phyloP scores from a whole-genome alignment of 2,329 filamentous ascomycete genomes.

The Didymosphaeria variabile region DNA sequence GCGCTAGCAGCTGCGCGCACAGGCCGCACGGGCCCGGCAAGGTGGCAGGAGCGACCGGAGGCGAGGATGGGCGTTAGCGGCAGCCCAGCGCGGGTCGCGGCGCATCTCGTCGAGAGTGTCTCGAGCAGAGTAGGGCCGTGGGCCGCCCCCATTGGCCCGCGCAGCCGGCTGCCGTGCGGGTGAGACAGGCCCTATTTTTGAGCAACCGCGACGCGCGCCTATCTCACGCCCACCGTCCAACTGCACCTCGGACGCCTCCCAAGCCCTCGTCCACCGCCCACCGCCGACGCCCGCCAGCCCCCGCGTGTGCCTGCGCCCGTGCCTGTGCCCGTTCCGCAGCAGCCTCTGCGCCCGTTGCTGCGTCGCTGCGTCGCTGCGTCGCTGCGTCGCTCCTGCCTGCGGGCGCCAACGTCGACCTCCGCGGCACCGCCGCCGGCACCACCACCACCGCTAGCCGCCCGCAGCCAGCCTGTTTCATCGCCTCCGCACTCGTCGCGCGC shows the following conservation, averaged over 20 bases:
- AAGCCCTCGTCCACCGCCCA: background rate
- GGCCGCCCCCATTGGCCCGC: constrained; percentile 20
- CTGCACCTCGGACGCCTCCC: constrained; percentile 22
- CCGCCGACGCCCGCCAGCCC: constrained; percentile 4
- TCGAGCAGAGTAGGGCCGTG: background rate
- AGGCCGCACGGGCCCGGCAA: constrained; percentile 12
- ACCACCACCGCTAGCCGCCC: background rate
- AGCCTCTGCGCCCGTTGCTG: too few relatives aligned
- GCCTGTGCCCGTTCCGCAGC: background rate
- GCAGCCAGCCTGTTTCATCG: constrained; percentile 11
- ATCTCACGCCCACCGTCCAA: constrained; percentile 23
- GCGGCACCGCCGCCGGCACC: background rate
- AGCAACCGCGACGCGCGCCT: constrained; percentile 35
- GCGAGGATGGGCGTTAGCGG: constrained; percentile 4
- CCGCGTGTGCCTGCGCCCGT: background rate
- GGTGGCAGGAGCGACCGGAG: constrained; percentile 13
- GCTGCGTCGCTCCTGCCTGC: background rate
- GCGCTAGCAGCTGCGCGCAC: constrained; percentile 6
- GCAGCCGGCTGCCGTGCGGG: constrained; percentile 3
- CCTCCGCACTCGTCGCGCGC: constrained; percentile 9
- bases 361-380: background rate
- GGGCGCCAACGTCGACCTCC: background rate
- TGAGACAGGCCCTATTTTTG: constrained; percentile 32
- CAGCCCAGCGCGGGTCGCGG: constrained; percentile 34
- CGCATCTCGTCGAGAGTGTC: constrained; percentile 12